Percentiles rank a stretch among this genome's conserved stretches.
Evolutionary conservation across 768 basidiomycete genomes (phyloP).

Genomic region (Cystobasidium onofrii): DNA sequence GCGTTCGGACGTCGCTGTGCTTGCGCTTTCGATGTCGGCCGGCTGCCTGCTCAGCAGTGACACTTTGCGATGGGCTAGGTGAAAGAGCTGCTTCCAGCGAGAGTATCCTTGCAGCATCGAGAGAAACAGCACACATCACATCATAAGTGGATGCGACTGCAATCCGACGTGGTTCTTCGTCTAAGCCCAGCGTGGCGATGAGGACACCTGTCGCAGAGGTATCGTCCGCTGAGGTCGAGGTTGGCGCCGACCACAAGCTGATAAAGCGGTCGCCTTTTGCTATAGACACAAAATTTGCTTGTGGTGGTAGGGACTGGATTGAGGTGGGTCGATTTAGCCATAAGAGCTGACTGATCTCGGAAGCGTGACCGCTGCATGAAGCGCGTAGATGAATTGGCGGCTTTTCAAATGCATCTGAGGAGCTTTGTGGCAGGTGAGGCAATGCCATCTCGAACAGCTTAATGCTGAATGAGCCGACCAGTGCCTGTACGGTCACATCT

Average conservation of each 20-base stretch:
- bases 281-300: constrained; percentile 6
- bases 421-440: not conserved
- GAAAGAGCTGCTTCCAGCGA: not conserved
- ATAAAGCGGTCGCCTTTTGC: constrained; percentile 15
- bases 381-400: not conserved
- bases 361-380: constrained; percentile 15
- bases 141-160: not conserved
- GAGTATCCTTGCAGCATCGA: not conserved
- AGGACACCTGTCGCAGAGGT: not conserved
- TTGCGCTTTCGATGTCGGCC: not conserved
- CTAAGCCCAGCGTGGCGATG: not conserved
- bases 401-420: not conserved
- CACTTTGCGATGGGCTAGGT: not conserved
- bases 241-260: not conserved
- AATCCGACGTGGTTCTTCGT: constrained; percentile 4
- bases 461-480: not conserved
- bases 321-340: not conserved
- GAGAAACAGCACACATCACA: not conserved
- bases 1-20: not conserved
- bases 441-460: not conserved
- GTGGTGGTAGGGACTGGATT: not conserved
- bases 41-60: not conserved
- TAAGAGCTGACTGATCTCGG: not conserved
- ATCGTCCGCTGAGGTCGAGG: not conserved
- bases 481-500: not conserved